Conservation (phyloP, 179 eudicot species). For the Actinidia arguta region DNA sequence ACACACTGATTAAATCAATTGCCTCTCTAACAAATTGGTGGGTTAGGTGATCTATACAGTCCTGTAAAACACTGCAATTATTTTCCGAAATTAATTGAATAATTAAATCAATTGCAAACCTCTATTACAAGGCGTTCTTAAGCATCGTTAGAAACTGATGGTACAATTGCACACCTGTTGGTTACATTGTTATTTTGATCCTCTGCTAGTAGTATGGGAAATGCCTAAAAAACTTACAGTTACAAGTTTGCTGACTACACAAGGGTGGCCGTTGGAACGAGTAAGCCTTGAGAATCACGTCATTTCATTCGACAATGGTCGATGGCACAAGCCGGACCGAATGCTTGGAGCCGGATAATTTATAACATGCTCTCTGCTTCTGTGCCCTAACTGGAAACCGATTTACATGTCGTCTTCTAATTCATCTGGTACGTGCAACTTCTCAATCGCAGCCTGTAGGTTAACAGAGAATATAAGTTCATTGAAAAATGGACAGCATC, state of each 20-base stretch:
- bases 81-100: neutral
- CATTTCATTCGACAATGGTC: slow-evolving; percentile 2
- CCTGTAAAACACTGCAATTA: neutral
- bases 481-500: neutral
- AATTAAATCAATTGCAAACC: neutral
- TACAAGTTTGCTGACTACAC: slow-evolving; percentile 3
- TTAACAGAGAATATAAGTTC: neutral
- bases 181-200: slow-evolving; percentile 7
- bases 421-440: slow-evolving; percentile 97
- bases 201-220: neutral
- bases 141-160: neutral
- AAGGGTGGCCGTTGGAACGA: neutral
- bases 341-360: slow-evolving; percentile 13
- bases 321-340: slow-evolving; percentile 26
- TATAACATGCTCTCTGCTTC: slow-evolving; percentile 23
- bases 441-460: slow-evolving; percentile 92
- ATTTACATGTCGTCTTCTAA: slow-evolving; percentile 66
- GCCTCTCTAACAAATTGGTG: neutral
- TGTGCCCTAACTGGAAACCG: slow-evolving; percentile 9
- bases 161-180: slow-evolving; percentile 11
- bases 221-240: slow-evolving; percentile 14
- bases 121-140: slow-evolving; percentile 11
- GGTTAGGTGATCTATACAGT: neutral
- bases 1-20: neutral
- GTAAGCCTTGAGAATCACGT: slow-evolving; percentile 5